These are phyloP conservation scores for Hagleromyces aurorensis DNA, from an alignment of 805 yeast species.

Conservation along the genomic window DNA sequence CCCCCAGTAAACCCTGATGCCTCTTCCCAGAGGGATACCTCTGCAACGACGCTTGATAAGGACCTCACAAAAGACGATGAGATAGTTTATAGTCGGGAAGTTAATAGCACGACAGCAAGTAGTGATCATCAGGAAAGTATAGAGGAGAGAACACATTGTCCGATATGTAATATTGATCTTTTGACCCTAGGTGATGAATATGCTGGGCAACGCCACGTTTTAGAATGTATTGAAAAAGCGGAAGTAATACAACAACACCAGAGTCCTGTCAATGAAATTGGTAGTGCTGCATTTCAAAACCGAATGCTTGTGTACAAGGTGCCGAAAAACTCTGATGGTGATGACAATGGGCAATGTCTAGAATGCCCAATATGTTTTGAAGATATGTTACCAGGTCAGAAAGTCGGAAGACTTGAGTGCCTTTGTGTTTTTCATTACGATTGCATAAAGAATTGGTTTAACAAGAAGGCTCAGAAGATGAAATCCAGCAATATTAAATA, in stretches of 20 bases:
- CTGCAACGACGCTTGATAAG: conserved; percentile 9
- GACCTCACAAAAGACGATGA: conserved; percentile 30
- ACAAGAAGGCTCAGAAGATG: conserved; percentile 54
- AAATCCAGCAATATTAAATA: conserved; percentile 12
- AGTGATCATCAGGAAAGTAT: conserved; percentile 7
- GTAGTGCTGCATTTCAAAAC: conserved; percentile 34
- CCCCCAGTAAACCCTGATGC: conserved; percentile 3
- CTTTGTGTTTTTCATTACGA: conserved; percentile 87
- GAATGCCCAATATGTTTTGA: conserved; percentile 96
- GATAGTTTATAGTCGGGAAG: conserved; percentile 8
- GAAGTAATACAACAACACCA: conserved; percentile 41
- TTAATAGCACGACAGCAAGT: conserved; percentile 5
- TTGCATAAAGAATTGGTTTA: conserved; percentile 90
- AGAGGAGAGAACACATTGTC: conserved; percentile 33
- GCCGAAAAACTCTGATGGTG: conserved; percentile 20
- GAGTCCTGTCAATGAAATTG: conserved; percentile 51
- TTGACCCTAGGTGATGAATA: conserved; percentile 10
- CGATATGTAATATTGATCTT: conserved; percentile 29
- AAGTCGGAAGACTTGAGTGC: conserved; percentile 88
- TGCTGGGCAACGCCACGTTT: conserved; percentile 58
- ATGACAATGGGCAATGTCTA: conserved; percentile 36
- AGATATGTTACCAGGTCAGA: conserved; percentile 76
- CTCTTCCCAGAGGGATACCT: conserved; percentile 4
- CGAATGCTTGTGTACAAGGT: conserved; percentile 75
- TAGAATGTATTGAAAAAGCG: conserved; percentile 52